Conservation (phyloP, 345 rosid species). For the Gossypium stocksii region DNA sequence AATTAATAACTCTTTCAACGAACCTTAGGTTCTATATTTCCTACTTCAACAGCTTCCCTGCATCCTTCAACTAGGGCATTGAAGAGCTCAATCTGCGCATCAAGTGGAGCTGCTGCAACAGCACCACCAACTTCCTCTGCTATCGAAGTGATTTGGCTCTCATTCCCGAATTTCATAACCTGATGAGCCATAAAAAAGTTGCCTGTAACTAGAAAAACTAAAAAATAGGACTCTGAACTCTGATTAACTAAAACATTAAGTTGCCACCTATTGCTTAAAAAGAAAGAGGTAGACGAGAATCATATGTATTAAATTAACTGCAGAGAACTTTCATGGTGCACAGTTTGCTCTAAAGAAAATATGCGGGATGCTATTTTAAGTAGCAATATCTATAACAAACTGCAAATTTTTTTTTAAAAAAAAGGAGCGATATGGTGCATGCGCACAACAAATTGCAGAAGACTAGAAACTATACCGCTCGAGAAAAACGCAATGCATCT, state of each 20-base stretch:
- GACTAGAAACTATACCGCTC: constrained; percentile 53
- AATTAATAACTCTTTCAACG: constrained; percentile 16
- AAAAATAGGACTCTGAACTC: neutral
- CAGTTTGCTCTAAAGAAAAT: neutral
- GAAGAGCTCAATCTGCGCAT: constrained; percentile 85
- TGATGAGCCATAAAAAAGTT: constrained; percentile 25
- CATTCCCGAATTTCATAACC: constrained; percentile 95
- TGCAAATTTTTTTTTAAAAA: neutral
- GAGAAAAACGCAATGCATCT: constrained; percentile 91
- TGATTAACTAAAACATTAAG: neutral
- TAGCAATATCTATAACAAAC: neutral
- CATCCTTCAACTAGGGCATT: constrained; percentile 85
- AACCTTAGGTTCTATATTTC: constrained; percentile 76
- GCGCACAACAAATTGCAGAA: constrained; percentile 2
- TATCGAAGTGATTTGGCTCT: constrained; percentile 60
- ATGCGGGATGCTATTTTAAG: neutral
- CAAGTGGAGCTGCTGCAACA: constrained; percentile 68
- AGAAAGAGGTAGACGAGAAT: neutral
- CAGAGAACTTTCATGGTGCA: neutral
- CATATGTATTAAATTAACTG: neutral
- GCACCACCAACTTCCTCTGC: constrained; percentile 87
- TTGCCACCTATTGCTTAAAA: constrained; percentile 1
- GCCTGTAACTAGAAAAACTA: neutral
- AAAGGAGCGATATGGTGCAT: neutral
- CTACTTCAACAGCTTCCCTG: constrained; percentile 66